Base-by-base conservation (phyloP, 202 grass and related monocot species). In the Panicum virgatum region DNA sequence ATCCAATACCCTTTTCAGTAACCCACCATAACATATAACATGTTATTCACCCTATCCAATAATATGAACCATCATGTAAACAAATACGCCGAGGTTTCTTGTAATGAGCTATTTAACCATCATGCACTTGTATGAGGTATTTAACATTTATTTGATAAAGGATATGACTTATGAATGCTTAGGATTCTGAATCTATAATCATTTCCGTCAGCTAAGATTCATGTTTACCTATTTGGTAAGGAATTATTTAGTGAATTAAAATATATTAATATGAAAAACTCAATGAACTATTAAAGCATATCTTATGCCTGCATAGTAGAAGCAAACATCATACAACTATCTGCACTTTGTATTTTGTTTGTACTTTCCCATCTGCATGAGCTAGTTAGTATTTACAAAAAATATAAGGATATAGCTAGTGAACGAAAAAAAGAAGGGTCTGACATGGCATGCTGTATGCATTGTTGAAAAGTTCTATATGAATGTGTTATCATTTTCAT, bases 301-400 rank as follows among this genome's bases (percentile, higher is more conserved):
- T 14, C 11, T 30, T 73, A 51, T 70, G 38, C 47, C 7, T 29
- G 23, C 6, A 57, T 13, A 45, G 1, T 13, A 18, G 2, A 76
- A 67, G 51, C 26, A 22, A 34, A 76, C 62, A 37, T 12, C 51
- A 76, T 64, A 82, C 13, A 76, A 39, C 72, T 27, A 5, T 77
- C 13, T 34, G n/a, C 8, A 43, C 15, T 30, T 50, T 16, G 47
- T 71, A 50, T 18, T 71, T 9, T n/a, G 34, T 48, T 27, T 76
- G 4, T 46, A 60, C 30, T 29, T 48, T 59, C 18, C 4, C 29
- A 57, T 76, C 46, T 19, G 0, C 38, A 84, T 71, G 53, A 62
- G 56, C 11, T 12, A 54, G 29, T 38, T 22, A 12, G 67, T 56
- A 64, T 62, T 57, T 71, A 63, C 45, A 63, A 27, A n/a, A 36